Base-by-base conservation (phyloP, 805 yeast genomes). In the Pichia manshurica region DNA sequence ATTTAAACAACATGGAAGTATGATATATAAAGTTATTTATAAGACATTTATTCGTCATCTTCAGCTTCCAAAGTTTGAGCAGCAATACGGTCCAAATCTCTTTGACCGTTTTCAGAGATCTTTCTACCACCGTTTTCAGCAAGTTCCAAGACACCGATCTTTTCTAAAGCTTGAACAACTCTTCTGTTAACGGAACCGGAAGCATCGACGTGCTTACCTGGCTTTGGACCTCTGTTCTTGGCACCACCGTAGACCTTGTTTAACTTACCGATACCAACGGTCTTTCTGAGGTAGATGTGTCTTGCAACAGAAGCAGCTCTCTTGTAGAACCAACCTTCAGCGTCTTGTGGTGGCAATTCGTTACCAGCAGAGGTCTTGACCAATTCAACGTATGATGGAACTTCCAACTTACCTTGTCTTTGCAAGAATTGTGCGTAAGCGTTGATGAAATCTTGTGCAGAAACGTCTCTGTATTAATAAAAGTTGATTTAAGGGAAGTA, bases 31-130 rank as follows among this genome's bases (percentile, higher is more conserved):
- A 32, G 23, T 37, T 37, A 37, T 21, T 37, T 37, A 37, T 37
- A 37, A 13, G 40, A 53, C 54, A 56, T 54, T 56, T 63, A 64
- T 65, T 72, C 73, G 62, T 74, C 78, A 70, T 86, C 95, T 69
- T 86, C 93, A 71, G 81, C 82, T 79, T 89, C 96, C 74, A 87
- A 82, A 73, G 96, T 88, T 80, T 89, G 96, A 74, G 96, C 96
- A 71, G 98, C 98, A 75, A 91, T 91, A 84, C 99, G 97, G 81
- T 93, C 99, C 80, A 93, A 86, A 81, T 93, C 99, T 87, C 99
- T 90, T 81, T 91, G 98, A 74, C 99, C 99, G 78, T 89, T 87
- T 73, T 88, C 96, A 59, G 97, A 85, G 83, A 93, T 88, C 78
- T 90, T 88, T 84, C 99, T 93, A 76, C 99, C 99, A 74, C 97